A percentile compares a stretch with the other conserved stretches of the same genome.
These are phyloP conservation scores for Scheffersomyces ergatensis DNA, from an alignment of 805 yeast species.

Conservation along the genomic window DNA sequence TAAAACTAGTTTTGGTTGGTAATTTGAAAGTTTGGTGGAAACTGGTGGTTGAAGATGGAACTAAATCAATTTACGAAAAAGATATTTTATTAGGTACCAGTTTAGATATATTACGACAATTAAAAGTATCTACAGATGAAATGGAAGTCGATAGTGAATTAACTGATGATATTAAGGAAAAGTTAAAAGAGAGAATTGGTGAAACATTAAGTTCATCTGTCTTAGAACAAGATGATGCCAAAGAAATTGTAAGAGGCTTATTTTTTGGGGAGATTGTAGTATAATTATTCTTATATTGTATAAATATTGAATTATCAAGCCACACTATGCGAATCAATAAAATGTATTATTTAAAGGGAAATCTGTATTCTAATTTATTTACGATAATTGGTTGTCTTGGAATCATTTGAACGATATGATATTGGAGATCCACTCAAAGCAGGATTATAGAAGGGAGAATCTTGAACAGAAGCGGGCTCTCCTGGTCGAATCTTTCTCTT, in stretches of 20 bases:
- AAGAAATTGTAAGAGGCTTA: constrained; percentile 57
- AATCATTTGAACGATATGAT: neutral
- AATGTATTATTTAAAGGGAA: too few species aligned
- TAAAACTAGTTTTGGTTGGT: constrained; percentile 79
- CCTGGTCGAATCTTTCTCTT: constrained; percentile 25
- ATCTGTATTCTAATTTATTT: too few species aligned
- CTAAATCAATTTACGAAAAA: constrained; percentile 44
- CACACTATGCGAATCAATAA: too few species aligned
- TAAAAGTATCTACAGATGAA: constrained; percentile 35
- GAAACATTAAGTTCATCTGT: constrained; percentile 50
- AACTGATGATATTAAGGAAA: constrained; percentile 31
- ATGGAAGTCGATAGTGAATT: constrained; percentile 34
- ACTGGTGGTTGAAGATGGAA: constrained; percentile 47
- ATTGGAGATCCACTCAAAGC: constrained; percentile 15
- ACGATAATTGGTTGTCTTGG: too few species aligned
- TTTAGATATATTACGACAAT: constrained; percentile 52
- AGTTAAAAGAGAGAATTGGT: constrained; percentile 61
- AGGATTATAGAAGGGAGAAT: constrained; percentile 36
- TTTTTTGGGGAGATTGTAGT: constrained; percentile 63
- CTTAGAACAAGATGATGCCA: constrained; percentile 45
- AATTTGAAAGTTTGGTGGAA: constrained; percentile 79
- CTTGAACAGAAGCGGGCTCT: constrained; percentile 28
- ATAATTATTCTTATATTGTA: constrained; percentile 9
- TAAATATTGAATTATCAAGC: neutral
- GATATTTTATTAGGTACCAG: constrained; percentile 45